Conservation (phyloP, 176 grass and related monocot species). For the Musa itinerans region DNA sequence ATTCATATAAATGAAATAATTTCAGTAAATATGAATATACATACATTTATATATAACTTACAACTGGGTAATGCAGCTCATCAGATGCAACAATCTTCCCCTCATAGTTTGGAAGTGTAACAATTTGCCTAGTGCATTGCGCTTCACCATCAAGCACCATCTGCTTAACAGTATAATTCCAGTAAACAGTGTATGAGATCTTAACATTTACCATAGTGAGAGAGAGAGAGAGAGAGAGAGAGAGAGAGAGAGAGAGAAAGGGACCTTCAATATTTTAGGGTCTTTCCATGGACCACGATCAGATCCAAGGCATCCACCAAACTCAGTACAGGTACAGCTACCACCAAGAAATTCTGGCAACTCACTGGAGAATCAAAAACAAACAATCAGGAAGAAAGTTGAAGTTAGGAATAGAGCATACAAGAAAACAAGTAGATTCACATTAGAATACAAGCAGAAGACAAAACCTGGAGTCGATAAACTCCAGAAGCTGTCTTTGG, state of each 20-base stretch:
- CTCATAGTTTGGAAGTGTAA: slow-evolving; percentile 35
- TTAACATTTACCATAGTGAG: neutral
- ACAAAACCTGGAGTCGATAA: slow-evolving; percentile 71
- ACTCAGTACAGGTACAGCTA: slow-evolving; percentile 20
- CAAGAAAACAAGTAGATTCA: slow-evolving; percentile 10
- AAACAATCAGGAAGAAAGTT: slow-evolving; percentile 14
- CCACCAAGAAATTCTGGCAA: slow-evolving; percentile 47
- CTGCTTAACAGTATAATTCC: slow-evolving; percentile 25
- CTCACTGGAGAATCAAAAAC: slow-evolving; percentile 53
- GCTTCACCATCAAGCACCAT: slow-evolving; percentile 76
- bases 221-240: neutral
- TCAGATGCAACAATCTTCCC: slow-evolving; percentile 43
- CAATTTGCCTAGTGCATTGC: slow-evolving; percentile 45
- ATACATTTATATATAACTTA: slow-evolving; percentile 25
- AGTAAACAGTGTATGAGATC: slow-evolving; percentile 9
- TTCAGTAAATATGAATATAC: neutral
- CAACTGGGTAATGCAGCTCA: slow-evolving; percentile 28
- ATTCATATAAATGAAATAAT: neutral
- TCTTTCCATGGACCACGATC: slow-evolving; percentile 35
- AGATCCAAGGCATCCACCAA: slow-evolving; percentile 32
- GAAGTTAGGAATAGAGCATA: neutral
- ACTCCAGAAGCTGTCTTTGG: slow-evolving; percentile 74
- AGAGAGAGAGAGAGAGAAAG: neutral
- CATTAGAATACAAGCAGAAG: slow-evolving; percentile 10
- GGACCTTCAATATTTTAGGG: slow-evolving; percentile 31